Conservation (phyloP, 345 rosid species). For the Diplotaxis tenuifolia region DNA sequence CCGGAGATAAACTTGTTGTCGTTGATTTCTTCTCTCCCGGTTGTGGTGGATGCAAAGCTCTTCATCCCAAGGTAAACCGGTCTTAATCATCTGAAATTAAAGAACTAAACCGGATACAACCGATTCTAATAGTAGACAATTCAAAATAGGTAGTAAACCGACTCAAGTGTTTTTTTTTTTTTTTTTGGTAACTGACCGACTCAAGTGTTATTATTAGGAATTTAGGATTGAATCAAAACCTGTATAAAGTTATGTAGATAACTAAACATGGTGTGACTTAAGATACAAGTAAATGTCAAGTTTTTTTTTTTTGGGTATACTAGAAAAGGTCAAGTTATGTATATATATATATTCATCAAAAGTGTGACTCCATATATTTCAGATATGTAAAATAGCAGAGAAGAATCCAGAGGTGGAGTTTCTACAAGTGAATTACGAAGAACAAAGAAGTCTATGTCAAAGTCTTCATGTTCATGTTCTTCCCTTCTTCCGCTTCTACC, state of each 20-base stretch:
- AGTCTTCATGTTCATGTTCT: constrained; percentile 84
- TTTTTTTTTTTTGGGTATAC: too few relatives aligned
- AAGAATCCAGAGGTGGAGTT: constrained; percentile 66
- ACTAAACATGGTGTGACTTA: too few relatives aligned
- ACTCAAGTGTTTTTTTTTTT: too few relatives aligned
- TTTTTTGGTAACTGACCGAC: too few relatives aligned
- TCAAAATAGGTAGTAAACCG: not conserved
- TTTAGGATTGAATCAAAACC: not conserved
- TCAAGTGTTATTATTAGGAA: too few relatives aligned
- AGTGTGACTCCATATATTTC: constrained; percentile 6
- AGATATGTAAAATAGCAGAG: constrained; percentile 80
- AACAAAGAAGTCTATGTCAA: constrained; percentile 75
- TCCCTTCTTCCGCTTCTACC: constrained; percentile 78
- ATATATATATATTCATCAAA: not conserved
- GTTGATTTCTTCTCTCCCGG: too few relatives aligned
- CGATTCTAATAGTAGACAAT: not conserved
- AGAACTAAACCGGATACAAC: not conserved
- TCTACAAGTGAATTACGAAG: constrained; percentile 82
- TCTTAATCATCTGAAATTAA: not conserved
- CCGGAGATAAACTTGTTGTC: too few relatives aligned
- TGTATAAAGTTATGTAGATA: not conserved
- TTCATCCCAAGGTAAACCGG: constrained; percentile 74
- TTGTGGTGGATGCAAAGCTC: constrained; percentile 89
- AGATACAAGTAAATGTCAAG: too few relatives aligned
- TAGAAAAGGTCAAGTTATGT: too few relatives aligned